Percentiles rank a stretch among this genome's conserved stretches.
phyloP scores from a whole-genome alignment of 2,329 filamentous ascomycete genomes.

The Pyrenophora teres region DNA sequence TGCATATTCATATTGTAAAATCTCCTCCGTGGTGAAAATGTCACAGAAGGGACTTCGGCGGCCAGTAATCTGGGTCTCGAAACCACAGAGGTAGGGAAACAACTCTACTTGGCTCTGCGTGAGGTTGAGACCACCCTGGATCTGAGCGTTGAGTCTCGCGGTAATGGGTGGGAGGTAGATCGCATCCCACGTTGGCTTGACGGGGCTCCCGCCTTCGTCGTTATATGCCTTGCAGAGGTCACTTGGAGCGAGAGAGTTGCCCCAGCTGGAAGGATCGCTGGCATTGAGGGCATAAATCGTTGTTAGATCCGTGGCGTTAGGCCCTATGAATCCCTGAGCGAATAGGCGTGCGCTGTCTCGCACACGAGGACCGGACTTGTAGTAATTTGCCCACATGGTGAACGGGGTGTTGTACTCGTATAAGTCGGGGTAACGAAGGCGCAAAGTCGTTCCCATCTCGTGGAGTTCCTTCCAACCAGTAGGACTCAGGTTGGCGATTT shows the following conservation, averaged over 20 bases:
- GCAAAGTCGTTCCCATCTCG: conserved; percentile 60
- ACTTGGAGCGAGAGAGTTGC: conserved; percentile 67
- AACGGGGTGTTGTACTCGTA: conserved; percentile 57
- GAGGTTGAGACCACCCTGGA: conserved; percentile 61
- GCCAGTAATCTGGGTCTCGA: conserved; percentile 70
- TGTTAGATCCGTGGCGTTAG: conserved; percentile 58
- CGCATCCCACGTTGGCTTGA: conserved; percentile 55
- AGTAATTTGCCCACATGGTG: conserved; percentile 68
- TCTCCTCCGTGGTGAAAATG: conserved; percentile 65
- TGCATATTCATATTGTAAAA: conserved; percentile 67
- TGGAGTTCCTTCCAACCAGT: conserved; percentile 67
- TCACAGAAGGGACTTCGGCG: conserved; percentile 64
- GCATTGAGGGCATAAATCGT: conserved; percentile 64
- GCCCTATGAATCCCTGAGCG: conserved; percentile 64
- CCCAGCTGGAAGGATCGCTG: conserved; percentile 59
- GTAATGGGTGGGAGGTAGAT: conserved; percentile 60
- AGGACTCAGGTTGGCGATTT: conserved; percentile 64
- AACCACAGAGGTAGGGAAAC: conserved; percentile 73
- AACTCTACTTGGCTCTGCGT: conserved; percentile 59
- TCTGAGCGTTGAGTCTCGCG: conserved; percentile 59
- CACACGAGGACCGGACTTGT: conserved; percentile 58
- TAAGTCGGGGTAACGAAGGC: conserved; percentile 54
- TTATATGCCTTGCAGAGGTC: conserved; percentile 66
- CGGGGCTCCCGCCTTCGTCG: conserved; percentile 58
- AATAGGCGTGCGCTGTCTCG: conserved; percentile 67